Percentiles rank a stretch among this genome's conserved stretches.
phyloP scores from a whole-genome alignment of 2,329 filamentous ascomycete genomes.

The Exutisphaerella laricina region DNA sequence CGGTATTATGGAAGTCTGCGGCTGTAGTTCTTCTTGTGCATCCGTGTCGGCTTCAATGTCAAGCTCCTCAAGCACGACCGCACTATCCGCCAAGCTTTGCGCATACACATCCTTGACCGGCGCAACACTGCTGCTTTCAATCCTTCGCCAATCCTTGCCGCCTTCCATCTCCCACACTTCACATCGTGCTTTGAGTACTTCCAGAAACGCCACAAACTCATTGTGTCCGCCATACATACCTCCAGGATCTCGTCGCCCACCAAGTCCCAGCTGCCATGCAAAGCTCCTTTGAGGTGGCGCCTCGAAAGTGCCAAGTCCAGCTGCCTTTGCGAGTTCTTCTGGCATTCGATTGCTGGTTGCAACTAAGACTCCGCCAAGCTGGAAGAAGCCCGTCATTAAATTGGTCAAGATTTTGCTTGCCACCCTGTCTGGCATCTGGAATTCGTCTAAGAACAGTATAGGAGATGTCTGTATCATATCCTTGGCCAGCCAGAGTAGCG shows the following conservation, averaged over 20 bases:
- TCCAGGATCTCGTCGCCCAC: slow-evolving; percentile 34
- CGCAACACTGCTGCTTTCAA: slow-evolving; percentile 41
- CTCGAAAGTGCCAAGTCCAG: slow-evolving; percentile 59
- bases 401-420: slow-evolving; percentile 74
- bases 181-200: slow-evolving; percentile 69
- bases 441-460: slow-evolving; percentile 76
- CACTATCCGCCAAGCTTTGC: slow-evolving; percentile 17
- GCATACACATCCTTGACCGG: slow-evolving; percentile 18
- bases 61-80: slow-evolving; percentile 1
- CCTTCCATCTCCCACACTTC: slow-evolving; percentile 83
- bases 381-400: slow-evolving; percentile 73
- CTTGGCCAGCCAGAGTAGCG: slow-evolving; percentile 66
- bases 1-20: slow-evolving; percentile 11
- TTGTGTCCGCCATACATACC: slow-evolving; percentile 56
- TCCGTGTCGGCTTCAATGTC: slow-evolving; percentile 4
- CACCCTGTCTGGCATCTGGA: slow-evolving; percentile 73
- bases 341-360: slow-evolving; percentile 80
- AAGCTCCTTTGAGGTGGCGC: slow-evolving; percentile 48
- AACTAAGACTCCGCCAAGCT: slow-evolving; percentile 72
- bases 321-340: slow-evolving; percentile 70
- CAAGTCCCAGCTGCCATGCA: slow-evolving; percentile 33
- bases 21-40: background rate
- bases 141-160: slow-evolving; percentile 61
- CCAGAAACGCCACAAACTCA: slow-evolving; percentile 70
- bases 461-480: slow-evolving; percentile 70